Base-by-base conservation (phyloP, 305 asterid species). In the Rubia balearica region DNA sequence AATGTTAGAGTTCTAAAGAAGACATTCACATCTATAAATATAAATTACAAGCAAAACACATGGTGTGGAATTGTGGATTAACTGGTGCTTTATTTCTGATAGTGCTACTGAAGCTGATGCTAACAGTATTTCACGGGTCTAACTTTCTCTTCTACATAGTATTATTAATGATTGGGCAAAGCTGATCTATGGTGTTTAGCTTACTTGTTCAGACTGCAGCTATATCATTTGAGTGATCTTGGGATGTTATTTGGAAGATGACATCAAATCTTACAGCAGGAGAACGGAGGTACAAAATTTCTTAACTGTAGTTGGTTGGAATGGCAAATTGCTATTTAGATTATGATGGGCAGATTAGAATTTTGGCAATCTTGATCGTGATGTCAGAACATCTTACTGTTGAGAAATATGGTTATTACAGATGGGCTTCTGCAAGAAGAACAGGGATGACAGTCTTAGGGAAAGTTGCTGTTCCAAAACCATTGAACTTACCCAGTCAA, bases 391-490 rank as follows among this genome's bases (percentile, higher is more conserved):
- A 24, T 75, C 68, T 60, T 40, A 46, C 72, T 69, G 56, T 53
- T 77, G 4, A 71, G 12, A 65, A 19, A 57, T 56, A 9, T 36
- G 56, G 19, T 45, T 70, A 19, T 80, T 75, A 53, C 74, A 95
- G 99, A 83, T 81, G 91, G 96, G 87, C 87, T 68, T 78, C 92
- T 84, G 90, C 91, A 73, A 92, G 96, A 84, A 86, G 95, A 88
- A 88, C 96, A 70, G 96, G 96, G 73, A 90, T 90, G 98, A 89
- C 91, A 68, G 96, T 89, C 57, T 80, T 90, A 71, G 98, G 99
- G 51, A 95, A 92, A 85, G 98, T 95, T 79, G 81, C 97, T 83
- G 99, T 84, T 77, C 99, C 99, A 33, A 95, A 95, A 79, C 99
- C 99, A 73, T 78, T 95, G 79, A 95, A 95, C 83, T 84, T 95